Evolutionary conservation across 148 eudicot genomes (phyloP).

Genomic region (Amaranthus cruentus): DNA sequence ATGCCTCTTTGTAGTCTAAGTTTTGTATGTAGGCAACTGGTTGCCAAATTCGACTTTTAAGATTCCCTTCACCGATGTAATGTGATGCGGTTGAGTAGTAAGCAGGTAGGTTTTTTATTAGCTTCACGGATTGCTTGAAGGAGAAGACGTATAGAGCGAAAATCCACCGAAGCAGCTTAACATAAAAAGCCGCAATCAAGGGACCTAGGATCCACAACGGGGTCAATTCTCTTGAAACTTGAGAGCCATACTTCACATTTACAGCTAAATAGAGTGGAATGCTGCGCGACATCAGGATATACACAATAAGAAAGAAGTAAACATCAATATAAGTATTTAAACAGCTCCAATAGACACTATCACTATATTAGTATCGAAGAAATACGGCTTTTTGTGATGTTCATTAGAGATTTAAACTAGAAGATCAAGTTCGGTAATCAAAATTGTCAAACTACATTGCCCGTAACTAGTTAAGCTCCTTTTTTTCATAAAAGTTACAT

Average conservation of each 20-base stretch:
- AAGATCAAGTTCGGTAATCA: no score
- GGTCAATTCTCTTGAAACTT: constrained; percentile 74
- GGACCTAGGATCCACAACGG: constrained; percentile 91
- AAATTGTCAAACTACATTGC: no score
- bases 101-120: constrained; percentile 46
- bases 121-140: constrained; percentile 60
- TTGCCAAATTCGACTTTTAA: constrained; percentile 42
- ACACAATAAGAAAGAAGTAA: neutral
- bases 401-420: no score
- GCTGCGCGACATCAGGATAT: constrained; percentile 43
- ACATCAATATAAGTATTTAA: neutral
- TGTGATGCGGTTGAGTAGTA: constrained; percentile 32
- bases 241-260: constrained; percentile 61
- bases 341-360: neutral
- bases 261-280: constrained; percentile 60
- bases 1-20: constrained; percentile 37
- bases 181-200: constrained; percentile 47
- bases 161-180: constrained; percentile 47
- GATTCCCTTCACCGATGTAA: constrained; percentile 49
- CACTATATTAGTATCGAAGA: neutral
- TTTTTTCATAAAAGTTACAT: no score
- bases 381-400: no score
- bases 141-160: constrained; percentile 48
- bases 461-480: no score
- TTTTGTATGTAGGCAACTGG: constrained; percentile 42